phyloP scores from a whole-genome alignment of 441 rosid species.

The Mallotus repandus region DNA sequence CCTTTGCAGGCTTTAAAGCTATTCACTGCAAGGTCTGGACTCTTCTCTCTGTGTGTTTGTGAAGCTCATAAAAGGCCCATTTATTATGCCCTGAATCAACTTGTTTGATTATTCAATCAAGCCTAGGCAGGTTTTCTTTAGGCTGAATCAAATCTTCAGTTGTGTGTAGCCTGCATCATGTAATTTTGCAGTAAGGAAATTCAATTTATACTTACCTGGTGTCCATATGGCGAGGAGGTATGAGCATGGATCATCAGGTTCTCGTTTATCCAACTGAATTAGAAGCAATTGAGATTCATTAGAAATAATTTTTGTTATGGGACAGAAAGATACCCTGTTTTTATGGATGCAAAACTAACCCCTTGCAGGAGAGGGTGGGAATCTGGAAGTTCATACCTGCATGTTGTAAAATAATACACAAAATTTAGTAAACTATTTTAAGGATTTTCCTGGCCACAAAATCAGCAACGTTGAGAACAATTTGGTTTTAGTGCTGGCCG shows the following conservation, averaged over 20 bases:
- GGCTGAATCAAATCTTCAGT: neutral
- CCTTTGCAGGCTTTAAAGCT: no score
- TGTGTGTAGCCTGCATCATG: neutral
- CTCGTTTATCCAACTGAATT: slow-evolving; percentile 76
- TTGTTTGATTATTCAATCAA: slow-evolving; percentile 4
- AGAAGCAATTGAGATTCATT: slow-evolving; percentile 13
- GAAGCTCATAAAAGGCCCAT: neutral
- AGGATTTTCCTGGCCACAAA: neutral
- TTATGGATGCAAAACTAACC: slow-evolving; percentile 47
- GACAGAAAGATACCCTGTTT: slow-evolving; percentile 7
- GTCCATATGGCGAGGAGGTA: slow-evolving; percentile 97
- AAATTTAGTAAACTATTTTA: slow-evolving; percentile 11
- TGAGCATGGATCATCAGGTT: slow-evolving; percentile 90
- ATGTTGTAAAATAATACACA: slow-evolving; percentile 17
- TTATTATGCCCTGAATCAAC: neutral
- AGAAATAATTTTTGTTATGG: slow-evolving; percentile 13
- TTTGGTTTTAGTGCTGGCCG: neutral
- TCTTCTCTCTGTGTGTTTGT: neutral
- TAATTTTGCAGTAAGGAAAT: slow-evolving; percentile 2
- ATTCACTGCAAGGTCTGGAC: neutral
- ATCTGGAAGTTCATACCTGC: slow-evolving; percentile 93
- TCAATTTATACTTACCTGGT: slow-evolving; percentile 54
- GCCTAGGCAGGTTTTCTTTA: neutral
- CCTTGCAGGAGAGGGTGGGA: slow-evolving; percentile 78
- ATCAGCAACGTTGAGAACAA: neutral